Percentiles rank a stretch among this genome's conserved stretches.
Evolutionary conservation across 805 yeast species (phyloP).

Genomic region (Starmera amethionina): DNA sequence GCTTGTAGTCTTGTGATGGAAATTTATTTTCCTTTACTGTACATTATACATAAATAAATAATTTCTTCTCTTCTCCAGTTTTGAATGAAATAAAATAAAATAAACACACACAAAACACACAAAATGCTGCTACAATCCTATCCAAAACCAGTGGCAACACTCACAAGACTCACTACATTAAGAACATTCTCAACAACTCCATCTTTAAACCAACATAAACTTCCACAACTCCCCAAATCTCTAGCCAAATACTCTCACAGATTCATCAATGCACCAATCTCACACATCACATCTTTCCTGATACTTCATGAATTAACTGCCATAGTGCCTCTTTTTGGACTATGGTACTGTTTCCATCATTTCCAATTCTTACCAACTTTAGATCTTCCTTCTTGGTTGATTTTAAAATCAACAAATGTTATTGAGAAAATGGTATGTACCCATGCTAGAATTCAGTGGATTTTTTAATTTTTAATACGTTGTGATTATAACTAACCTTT

Average conservation of each 20-base stretch:
- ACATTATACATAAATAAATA: too few relatives aligned
- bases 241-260: constrained; percentile 40
- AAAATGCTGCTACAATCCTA: too few relatives aligned
- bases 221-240: constrained; percentile 32
- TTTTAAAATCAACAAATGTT: constrained; percentile 47
- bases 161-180: too few relatives aligned
- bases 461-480: too few relatives aligned
- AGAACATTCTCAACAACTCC: neutral
- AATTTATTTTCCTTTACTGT: too few relatives aligned
- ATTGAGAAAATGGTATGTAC: constrained; percentile 46
- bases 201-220: neutral
- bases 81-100: too few relatives aligned
- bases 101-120: too few relatives aligned
- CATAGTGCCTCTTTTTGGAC: constrained; percentile 52
- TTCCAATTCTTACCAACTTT: constrained; percentile 37
- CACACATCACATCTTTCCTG: constrained; percentile 54
- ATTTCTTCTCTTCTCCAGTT: too few relatives aligned
- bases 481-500: constrained; percentile 19
- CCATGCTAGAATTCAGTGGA: too few relatives aligned
- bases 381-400: constrained; percentile 49
- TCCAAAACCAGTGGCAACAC: too few relatives aligned
- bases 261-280: constrained; percentile 45
- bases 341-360: constrained; percentile 60
- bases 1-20: too few relatives aligned
- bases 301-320: constrained; percentile 72